Percentiles rank a stretch among this genome's conserved stretches.
These are phyloP conservation scores for Saccharomyces hybrid DNA, from an alignment of 1,139 yeast species.

Conservation along the genomic window DNA sequence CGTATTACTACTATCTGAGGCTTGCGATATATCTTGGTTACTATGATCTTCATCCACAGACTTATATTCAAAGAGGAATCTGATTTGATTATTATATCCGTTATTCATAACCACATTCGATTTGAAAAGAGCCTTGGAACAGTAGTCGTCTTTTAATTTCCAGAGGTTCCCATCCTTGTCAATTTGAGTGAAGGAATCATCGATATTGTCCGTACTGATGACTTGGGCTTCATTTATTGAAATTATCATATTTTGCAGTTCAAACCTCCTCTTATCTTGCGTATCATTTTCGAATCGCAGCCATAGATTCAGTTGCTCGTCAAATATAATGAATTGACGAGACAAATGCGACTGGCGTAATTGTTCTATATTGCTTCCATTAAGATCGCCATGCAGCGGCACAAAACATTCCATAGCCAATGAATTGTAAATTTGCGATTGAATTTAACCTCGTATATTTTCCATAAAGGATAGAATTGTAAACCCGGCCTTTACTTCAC, in stretches of 20 bases:
- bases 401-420: slow-evolving; percentile 18
- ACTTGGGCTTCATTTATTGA: slow-evolving; percentile 29
- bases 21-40: background rate
- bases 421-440: background rate
- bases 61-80: slow-evolving; percentile 13
- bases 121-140: slow-evolving; percentile 19
- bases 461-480: background rate
- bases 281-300: slow-evolving; percentile 7
- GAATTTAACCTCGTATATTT: background rate
- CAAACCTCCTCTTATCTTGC: background rate
- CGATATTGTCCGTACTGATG: slow-evolving; percentile 9
- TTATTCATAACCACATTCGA: slow-evolving; percentile 31
- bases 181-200: slow-evolving; percentile 4
- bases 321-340: slow-evolving; percentile 27
- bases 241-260: slow-evolving; percentile 12
- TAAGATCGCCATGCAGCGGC: slow-evolving; percentile 13
- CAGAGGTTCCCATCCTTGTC: slow-evolving; percentile 8
- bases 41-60: background rate
- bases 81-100: slow-evolving; percentile 26
- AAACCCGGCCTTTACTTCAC: background rate
- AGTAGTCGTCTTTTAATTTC: slow-evolving; percentile 16
- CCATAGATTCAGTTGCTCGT: slow-evolving; percentile 23
- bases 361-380: slow-evolving; percentile 4
- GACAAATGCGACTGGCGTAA: slow-evolving; percentile 12
- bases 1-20: background rate